These are phyloP conservation scores for Hypoxylon intermedium DNA, from an alignment of 495 filamentous ascomycete genomes.

Conservation along the genomic window DNA sequence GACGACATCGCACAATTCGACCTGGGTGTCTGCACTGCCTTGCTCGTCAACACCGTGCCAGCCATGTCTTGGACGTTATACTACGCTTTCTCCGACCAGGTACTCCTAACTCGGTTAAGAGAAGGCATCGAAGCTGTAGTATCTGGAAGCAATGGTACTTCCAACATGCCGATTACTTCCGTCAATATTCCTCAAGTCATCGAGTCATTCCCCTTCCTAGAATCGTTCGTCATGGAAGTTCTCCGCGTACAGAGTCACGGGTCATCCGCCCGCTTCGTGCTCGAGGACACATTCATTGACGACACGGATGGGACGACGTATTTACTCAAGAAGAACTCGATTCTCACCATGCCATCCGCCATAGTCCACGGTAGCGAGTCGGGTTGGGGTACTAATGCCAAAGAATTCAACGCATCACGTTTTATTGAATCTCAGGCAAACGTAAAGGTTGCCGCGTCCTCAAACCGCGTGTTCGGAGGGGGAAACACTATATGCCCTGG, in stretches of 20 bases:
- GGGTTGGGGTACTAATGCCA: slow-evolving; percentile 23
- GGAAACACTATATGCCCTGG: slow-evolving; percentile 27
- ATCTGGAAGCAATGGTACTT: no score
- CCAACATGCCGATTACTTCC: no score
- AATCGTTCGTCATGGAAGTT: neutral
- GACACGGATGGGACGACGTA: slow-evolving; percentile 5
- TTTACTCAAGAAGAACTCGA: slow-evolving; percentile 30
- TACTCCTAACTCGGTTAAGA: neutral
- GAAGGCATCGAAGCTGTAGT: neutral
- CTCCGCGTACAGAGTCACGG: neutral
- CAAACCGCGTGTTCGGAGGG: slow-evolving; percentile 35
- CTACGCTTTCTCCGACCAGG: slow-evolving; percentile 1
- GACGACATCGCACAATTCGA: slow-evolving; percentile 14
- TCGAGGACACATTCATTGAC: slow-evolving; percentile 33
- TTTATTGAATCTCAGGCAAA: slow-evolving; percentile 10
- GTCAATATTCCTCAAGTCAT: neutral
- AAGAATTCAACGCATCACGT: slow-evolving; percentile 26
- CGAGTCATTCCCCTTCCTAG: neutral
- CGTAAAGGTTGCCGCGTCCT: slow-evolving; percentile 2
- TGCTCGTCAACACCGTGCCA: slow-evolving; percentile 16
- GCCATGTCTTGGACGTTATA: slow-evolving; percentile 6
- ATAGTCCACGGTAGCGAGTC: slow-evolving; percentile 18
- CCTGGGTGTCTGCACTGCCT: neutral
- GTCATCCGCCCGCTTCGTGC: slow-evolving; percentile 12
- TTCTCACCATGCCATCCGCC: slow-evolving; percentile 19